These are phyloP conservation scores for Zostera marina DNA, from an alignment of 116 monocot genomes.

Conservation along the genomic window DNA sequence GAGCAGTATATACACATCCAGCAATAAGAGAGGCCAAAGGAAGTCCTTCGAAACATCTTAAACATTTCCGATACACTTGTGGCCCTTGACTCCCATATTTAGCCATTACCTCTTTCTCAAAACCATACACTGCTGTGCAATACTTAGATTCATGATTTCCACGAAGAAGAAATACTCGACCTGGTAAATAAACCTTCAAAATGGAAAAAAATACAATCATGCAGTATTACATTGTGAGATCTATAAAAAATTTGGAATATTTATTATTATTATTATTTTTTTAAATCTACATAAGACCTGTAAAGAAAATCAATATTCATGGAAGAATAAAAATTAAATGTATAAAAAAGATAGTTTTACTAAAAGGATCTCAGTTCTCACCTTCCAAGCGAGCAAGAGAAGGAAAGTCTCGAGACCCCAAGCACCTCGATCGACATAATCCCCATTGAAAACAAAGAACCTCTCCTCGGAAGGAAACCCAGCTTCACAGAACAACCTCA, in stretches of 20 bases:
- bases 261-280: too few relatives aligned
- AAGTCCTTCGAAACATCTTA: constrained; percentile 95
- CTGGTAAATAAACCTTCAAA: constrained; percentile 49
- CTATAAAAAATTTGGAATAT: too few relatives aligned
- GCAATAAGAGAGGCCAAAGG: constrained; percentile 89
- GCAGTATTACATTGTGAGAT: neutral
- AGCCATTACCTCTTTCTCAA: constrained; percentile 83
- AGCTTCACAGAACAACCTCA: constrained; percentile 47
- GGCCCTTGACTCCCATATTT: constrained; percentile 74
- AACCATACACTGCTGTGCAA: constrained; percentile 95
- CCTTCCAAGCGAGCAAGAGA: constrained; percentile 90
- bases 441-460: constrained; percentile 81
- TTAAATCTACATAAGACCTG: too few relatives aligned
- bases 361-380: constrained; percentile 8
- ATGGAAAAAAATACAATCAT: neutral
- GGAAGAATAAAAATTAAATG: too few relatives aligned
- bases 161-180: constrained; percentile 86
- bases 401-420: constrained; percentile 95
- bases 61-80: constrained; percentile 75
- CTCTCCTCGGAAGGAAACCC: constrained; percentile 56
- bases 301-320: too few relatives aligned
- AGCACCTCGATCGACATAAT: constrained; percentile 91
- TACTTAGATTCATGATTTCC: constrained; percentile 98
- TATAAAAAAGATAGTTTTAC: too few relatives aligned
- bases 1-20: constrained; percentile 71